Evolutionary conservation across 371 early-diverging fungal species (phyloP), one percentile per base, ranked within the genome.

Genomic region (Rhizopus delemar): DNA sequence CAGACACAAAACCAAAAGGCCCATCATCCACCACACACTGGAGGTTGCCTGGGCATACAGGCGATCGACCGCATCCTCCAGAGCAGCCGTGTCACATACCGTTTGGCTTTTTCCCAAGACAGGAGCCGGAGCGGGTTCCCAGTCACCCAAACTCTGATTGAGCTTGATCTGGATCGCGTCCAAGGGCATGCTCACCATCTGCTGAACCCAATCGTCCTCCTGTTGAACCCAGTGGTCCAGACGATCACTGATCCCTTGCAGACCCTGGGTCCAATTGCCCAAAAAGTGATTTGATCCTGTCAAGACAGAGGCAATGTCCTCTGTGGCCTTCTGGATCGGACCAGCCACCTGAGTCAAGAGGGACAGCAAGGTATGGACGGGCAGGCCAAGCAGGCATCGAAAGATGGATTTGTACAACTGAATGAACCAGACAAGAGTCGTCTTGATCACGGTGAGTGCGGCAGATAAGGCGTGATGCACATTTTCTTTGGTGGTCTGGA

Each of bases 351-450:
- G 46, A 8, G 68, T 69, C 7, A 70, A 60, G 0, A 68, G 43
- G 0, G 66, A 58, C 2, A 75, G 50, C 2, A 68, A 46, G 2
- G 66, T 52, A 22, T 69, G 64, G 41, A 79, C 41, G 16, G 74
- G 68, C 2, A 79, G 58, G 1, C 57, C 63, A 3, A 79, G 38
- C 8, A 79, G 48, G 41, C 80, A 79, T 8, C 71, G 74, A 34
- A 66, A 74, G 6, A 65, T 70, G 2, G 76, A 71, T 46, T 74
- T 74, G 60, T 79, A 79, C 12, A 62, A 51, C 6, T 46, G 54
- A 28, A 74, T 53, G 1, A 74, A 35, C 70, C 70, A 79, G 0
- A 65, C n/a, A 5, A 74, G 9, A 28, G 53, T 39, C 2, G 39
- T 54, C 55, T 77, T 57, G 13, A 73, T 8, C 2, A 68, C 46